A percentile compares a stretch with the other conserved stretches of the same genome.
Evolutionary conservation across 1,284 basidiomycete genomes (phyloP).

Genomic region (Pseudozyma sp.): DNA sequence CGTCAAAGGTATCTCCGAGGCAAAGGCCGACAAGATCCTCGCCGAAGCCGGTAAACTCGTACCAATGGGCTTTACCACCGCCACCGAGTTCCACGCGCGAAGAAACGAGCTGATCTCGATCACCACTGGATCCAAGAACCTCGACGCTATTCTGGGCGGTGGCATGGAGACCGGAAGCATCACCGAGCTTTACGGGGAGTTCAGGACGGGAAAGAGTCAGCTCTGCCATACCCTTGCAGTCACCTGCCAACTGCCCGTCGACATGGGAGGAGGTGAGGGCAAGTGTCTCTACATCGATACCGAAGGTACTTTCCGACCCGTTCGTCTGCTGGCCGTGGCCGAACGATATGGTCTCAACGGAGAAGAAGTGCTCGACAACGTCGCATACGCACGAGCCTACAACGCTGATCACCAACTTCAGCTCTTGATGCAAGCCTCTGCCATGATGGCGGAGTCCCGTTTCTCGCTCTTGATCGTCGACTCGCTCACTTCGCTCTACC

Average conservation of each 20-base stretch:
- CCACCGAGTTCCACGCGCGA: slow-evolving; percentile 91
- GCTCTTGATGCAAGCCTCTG: slow-evolving; percentile 89
- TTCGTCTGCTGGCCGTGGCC: slow-evolving; percentile 91
- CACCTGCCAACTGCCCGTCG: slow-evolving; percentile 93
- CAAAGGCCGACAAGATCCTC: slow-evolving; percentile 97
- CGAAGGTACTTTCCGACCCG: slow-evolving; percentile 97
- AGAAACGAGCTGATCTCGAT: slow-evolving; percentile 97
- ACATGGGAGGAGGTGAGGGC: slow-evolving; percentile 98
- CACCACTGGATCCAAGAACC: slow-evolving; percentile 93
- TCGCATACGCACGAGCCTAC: slow-evolving; percentile 97
- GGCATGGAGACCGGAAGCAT: slow-evolving; percentile 99
- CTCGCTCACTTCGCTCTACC: slow-evolving; percentile 94
- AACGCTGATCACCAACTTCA: slow-evolving; percentile 98
- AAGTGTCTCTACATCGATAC: slow-evolving; percentile 99
- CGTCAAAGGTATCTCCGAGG: slow-evolving; percentile 97
- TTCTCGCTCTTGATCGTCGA: slow-evolving; percentile 97
- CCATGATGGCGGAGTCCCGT: slow-evolving; percentile 76
- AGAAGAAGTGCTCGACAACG: slow-evolving; percentile 97
- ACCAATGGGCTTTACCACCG: slow-evolving; percentile 97
- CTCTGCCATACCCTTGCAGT: slow-evolving; percentile 98
- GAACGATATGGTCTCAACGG: slow-evolving; percentile 95
- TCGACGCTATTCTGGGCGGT: slow-evolving; percentile 94
- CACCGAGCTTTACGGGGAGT: slow-evolving; percentile 98
- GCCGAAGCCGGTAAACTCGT: slow-evolving; percentile 96
- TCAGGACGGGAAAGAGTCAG: slow-evolving; percentile 97